A percentile compares a stretch with the other conserved stretches of the same genome.
These are phyloP conservation scores for Cudoniella acicularis DNA, from an alignment of 495 filamentous ascomycete genomes.

Conservation along the genomic window DNA sequence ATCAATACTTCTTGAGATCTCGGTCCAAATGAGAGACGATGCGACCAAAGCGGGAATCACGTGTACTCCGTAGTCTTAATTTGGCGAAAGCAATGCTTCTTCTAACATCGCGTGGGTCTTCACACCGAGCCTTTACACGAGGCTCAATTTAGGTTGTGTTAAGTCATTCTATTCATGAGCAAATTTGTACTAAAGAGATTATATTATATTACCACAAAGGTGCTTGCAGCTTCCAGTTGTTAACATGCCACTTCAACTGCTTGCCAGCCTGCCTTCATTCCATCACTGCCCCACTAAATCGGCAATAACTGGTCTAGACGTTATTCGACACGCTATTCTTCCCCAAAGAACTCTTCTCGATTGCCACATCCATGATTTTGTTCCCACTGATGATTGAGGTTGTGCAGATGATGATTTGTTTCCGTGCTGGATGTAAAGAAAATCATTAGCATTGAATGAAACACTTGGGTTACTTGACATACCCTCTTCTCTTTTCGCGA, in stretches of 20 bases:
- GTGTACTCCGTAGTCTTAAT: neutral
- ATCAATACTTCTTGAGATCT: constrained; percentile 14
- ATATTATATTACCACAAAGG: too few species aligned
- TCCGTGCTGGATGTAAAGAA: constrained; percentile 41
- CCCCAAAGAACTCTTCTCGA: constrained; percentile 68
- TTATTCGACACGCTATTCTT: constrained; percentile 26
- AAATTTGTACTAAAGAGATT: too few species aligned
- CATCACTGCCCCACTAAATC: too few species aligned
- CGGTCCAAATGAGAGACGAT: constrained; percentile 7
- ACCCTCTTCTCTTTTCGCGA: constrained; percentile 82
- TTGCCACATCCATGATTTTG: constrained; percentile 81
- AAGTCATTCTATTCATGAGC: too few species aligned
- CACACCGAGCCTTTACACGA: neutral
- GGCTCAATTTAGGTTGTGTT: too few species aligned
- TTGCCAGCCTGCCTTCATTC: too few species aligned
- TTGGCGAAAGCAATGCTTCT: constrained; percentile 4
- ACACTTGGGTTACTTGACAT: constrained; percentile 24
- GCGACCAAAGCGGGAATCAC: constrained; percentile 1
- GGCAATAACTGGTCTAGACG: too few species aligned
- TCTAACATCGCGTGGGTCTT: constrained; percentile 1
- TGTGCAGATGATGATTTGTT: constrained; percentile 86
- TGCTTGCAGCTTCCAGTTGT: too few species aligned
- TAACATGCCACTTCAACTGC: too few species aligned
- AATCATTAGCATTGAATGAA: constrained; percentile 6
- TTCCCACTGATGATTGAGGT: constrained; percentile 89